Evolutionary conservation across 257 asterid genomes (phyloP).

Genomic region (Pogostemon cablin): DNA sequence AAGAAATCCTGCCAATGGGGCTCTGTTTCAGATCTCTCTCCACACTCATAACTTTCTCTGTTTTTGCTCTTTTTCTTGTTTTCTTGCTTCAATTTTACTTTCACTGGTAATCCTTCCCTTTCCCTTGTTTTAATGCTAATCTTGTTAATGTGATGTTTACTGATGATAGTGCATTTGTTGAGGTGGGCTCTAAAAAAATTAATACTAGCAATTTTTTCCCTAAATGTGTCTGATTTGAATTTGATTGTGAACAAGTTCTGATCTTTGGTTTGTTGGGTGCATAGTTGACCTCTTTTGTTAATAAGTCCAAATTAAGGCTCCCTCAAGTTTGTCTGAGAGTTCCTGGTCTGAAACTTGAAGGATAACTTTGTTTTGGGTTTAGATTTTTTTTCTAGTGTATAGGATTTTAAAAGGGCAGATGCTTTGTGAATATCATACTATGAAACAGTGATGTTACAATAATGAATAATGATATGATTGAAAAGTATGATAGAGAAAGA

Average conservation of each 20-base stretch:
- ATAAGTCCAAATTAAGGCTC: slow-evolving; percentile 17
- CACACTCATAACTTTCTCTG: slow-evolving; percentile 37
- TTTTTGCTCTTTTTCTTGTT: slow-evolving; percentile 43
- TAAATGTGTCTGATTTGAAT: slow-evolving; percentile 25
- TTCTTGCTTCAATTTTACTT: slow-evolving; percentile 57
- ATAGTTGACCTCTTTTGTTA: slow-evolving; percentile 27
- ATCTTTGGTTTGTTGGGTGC: slow-evolving; percentile 35
- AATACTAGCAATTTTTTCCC: slow-evolving; percentile 13
- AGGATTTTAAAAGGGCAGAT: background rate
- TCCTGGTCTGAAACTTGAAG: background rate
- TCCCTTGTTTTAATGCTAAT: background rate
- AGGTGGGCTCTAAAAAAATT: slow-evolving; percentile 26
- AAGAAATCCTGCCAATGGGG: slow-evolving; percentile 44
- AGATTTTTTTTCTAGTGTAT: background rate
- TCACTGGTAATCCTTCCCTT: slow-evolving; percentile 50
- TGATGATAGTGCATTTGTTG: slow-evolving; percentile 21
- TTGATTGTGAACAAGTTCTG: slow-evolving; percentile 29
- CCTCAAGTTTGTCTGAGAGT: slow-evolving; percentile 16
- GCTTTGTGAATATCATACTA: no score
- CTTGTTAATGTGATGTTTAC: slow-evolving; percentile 26
- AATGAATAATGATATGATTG: no score
- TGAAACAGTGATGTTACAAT: no score
- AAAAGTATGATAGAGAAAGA: no score
- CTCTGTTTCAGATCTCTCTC: slow-evolving; percentile 41
- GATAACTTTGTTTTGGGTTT: no score